Conservation (phyloP, 2,329 filamentous ascomycete species). For the Colletotrichum sp. region DNA sequence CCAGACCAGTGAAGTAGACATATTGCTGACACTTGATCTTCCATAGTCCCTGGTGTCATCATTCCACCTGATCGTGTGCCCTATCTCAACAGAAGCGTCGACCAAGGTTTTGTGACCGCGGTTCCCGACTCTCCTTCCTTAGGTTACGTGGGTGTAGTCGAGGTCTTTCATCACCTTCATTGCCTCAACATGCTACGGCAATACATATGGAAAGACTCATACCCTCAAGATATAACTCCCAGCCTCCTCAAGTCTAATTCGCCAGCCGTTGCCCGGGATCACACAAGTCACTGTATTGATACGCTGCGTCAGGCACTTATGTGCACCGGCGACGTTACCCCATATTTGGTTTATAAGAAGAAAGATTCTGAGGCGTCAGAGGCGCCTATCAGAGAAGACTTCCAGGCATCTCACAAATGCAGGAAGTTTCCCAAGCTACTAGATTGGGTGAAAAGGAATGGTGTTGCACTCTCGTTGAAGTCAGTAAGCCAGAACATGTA, state of each 20-base stretch:
- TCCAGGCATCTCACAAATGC: neutral
- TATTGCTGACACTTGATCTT: neutral
- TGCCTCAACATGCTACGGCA: neutral
- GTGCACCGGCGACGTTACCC: neutral
- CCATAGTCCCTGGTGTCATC: neutral
- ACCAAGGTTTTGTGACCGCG: neutral
- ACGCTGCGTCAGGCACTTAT: neutral
- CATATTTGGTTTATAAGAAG: neutral
- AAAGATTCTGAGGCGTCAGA: neutral
- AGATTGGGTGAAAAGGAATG: neutral
- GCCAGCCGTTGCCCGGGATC: neutral
- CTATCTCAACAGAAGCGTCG: neutral
- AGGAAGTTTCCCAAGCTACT: neutral
- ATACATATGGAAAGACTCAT: neutral
- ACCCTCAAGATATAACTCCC: neutral
- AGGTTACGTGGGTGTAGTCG: neutral
- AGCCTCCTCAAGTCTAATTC: neutral
- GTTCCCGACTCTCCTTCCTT: neutral
- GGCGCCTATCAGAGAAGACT: neutral
- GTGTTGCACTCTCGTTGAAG: neutral
- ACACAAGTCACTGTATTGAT: neutral
- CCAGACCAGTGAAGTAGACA: neutral
- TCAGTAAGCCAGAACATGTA: neutral
- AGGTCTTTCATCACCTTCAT: slow-evolving; percentile 1
- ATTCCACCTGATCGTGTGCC: neutral